Conservation (phyloP, 2,329 filamentous ascomycete species). For the Neopestalotiopsis clavispora region DNA sequence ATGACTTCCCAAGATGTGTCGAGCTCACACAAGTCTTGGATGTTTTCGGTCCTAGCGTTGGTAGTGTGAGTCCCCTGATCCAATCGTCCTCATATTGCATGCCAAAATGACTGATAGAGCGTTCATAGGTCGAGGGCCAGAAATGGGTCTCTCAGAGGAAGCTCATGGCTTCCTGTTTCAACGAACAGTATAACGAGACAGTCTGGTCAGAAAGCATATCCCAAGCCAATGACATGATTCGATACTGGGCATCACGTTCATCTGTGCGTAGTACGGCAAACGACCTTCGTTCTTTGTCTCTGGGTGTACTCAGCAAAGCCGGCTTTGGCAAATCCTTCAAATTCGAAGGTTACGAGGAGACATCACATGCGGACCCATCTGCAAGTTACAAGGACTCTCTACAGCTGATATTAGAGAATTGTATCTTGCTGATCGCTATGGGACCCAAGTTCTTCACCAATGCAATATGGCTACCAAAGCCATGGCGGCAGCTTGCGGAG, state of each 20-base stretch:
- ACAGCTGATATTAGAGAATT: conserved; percentile 34
- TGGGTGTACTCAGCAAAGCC: conserved; percentile 19
- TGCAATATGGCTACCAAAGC: conserved; percentile 24
- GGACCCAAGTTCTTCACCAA: conserved; percentile 31
- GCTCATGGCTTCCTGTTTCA: conserved; percentile 17
- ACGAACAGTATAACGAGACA: conserved; percentile 20
- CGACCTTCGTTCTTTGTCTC: conserved; percentile 21
- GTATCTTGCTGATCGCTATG: conserved; percentile 34
- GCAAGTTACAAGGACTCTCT: conserved; percentile 24
- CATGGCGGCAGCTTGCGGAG: conserved; percentile 28
- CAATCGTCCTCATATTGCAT: background rate
- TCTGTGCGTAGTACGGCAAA: conserved; percentile 11
- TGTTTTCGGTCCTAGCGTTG: background rate
- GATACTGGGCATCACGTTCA: conserved; percentile 19
- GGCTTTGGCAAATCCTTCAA: conserved; percentile 22
- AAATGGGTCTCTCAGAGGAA: conserved; percentile 23
- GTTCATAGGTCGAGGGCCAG: conserved; percentile 8
- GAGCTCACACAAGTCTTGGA: background rate
- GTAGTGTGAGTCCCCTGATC: background rate
- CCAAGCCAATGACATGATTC: conserved; percentile 18
- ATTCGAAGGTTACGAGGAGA: conserved; percentile 23
- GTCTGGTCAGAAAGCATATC: conserved; percentile 21
- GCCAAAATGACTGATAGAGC: background rate
- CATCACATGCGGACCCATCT: background rate
- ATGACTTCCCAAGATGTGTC: conserved; percentile 21